phyloP scores from a whole-genome alignment of 2,329 filamentous ascomycete species.

The Aspergillus alliaceus region DNA sequence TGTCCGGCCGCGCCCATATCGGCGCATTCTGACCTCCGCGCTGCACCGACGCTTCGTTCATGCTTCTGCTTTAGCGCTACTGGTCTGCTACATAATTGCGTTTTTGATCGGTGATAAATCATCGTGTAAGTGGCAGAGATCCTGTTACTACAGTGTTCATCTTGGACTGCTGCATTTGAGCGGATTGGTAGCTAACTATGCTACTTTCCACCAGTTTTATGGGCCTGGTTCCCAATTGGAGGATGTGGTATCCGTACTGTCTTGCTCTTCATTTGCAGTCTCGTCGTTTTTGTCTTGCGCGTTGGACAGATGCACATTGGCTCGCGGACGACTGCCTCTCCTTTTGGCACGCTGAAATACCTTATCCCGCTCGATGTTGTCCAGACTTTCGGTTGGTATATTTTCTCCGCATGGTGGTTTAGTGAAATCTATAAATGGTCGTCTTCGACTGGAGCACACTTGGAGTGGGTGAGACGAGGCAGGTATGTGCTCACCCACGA shows the following conservation, averaged over 20 bases:
- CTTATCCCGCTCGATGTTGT: constrained; percentile 61
- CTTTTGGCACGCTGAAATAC: constrained; percentile 62
- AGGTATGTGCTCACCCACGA: constrained; percentile 50
- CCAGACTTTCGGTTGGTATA: constrained; percentile 74
- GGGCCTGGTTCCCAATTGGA: constrained; percentile 84
- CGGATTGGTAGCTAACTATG: constrained; percentile 7
- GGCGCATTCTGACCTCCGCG: constrained; percentile 86
- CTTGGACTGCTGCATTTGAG: neutral
- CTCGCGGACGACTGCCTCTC: constrained; percentile 67
- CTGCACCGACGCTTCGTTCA: constrained; percentile 83
- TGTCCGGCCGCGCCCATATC: constrained; percentile 57
- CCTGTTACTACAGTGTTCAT: neutral
- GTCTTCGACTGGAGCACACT: constrained; percentile 56
- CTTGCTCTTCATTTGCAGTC: constrained; percentile 72
- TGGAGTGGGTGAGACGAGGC: constrained; percentile 72
- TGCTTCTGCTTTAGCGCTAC: constrained; percentile 68
- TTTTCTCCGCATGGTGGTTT: constrained; percentile 75
- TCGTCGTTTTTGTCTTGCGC: constrained; percentile 79
- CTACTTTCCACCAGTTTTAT: constrained; percentile 60
- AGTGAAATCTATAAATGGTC: constrained; percentile 79
- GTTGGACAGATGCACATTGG: constrained; percentile 81
- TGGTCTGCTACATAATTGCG: constrained; percentile 71
- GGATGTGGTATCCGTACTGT: constrained; percentile 71
- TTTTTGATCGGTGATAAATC: constrained; percentile 68
- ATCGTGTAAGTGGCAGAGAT: constrained; percentile 58